Evolutionary conservation across 345 rosid species (phyloP).

Genomic region (Mangifera indica): DNA sequence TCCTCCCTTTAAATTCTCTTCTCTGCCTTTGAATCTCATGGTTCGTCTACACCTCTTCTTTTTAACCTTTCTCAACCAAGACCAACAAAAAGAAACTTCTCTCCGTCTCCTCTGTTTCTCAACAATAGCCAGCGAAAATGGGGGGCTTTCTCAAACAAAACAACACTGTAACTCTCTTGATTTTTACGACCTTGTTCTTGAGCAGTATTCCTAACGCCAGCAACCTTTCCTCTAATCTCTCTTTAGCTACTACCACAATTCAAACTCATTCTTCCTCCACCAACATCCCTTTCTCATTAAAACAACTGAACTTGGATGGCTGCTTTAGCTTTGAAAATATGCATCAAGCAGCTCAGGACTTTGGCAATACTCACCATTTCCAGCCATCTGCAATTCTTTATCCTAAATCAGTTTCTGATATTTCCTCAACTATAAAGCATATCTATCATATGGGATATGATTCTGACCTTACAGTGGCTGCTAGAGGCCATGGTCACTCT

Average conservation of each 20-base stretch:
- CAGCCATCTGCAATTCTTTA: conserved; percentile 71
- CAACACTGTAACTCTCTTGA: conserved; percentile 39
- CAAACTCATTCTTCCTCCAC: conserved; percentile 35
- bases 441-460: conserved; percentile 55
- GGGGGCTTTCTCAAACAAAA: conserved; percentile 45
- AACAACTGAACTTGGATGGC: conserved; percentile 60
- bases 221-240: conserved; percentile 44
- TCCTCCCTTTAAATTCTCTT: conserved; percentile 64
- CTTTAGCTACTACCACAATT: conserved; percentile 32
- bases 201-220: conserved; percentile 53
- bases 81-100: conserved; percentile 19
- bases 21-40: conserved; percentile 40
- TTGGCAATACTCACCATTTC: conserved; percentile 66
- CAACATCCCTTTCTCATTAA: conserved; percentile 32
- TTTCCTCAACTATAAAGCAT: conserved; percentile 57
- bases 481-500: conserved; percentile 94
- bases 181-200: conserved; percentile 54
- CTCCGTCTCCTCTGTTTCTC: conserved; percentile 20
- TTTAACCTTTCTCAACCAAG: conserved; percentile 22
- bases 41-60: conserved; percentile 40
- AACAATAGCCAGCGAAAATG: conserved; percentile 38
- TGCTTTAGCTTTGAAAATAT: conserved; percentile 51
- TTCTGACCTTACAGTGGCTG: conserved; percentile 76
- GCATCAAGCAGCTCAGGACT: conserved; percentile 72
- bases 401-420: conserved; percentile 81